Evolutionary conservation across 192 early-diverging fungal species (phyloP).

Genomic region (Podila epicladia): DNA sequence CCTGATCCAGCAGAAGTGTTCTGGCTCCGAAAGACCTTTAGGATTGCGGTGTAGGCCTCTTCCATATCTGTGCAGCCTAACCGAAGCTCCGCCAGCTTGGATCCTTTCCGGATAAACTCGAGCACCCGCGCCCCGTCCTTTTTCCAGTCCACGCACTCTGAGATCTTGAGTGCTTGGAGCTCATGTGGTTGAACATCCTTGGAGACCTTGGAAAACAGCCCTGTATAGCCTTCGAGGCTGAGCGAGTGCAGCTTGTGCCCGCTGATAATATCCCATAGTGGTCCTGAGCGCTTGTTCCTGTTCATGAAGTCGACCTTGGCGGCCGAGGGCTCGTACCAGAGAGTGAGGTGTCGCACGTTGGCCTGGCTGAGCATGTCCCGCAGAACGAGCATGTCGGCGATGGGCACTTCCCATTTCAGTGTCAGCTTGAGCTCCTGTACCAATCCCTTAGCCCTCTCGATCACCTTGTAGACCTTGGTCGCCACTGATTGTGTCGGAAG

Average conservation of each 20-base stretch:
- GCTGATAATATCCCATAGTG: conserved; percentile 19
- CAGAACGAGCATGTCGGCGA: not conserved
- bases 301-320: conserved; percentile 3
- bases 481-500: not conserved
- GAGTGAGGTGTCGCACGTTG: not conserved
- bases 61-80: conserved; percentile 1
- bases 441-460: not conserved
- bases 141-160: conserved; percentile 19
- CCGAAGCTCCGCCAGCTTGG: conserved; percentile 7
- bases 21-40: not conserved
- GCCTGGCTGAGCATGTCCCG: not conserved
- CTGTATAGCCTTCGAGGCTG: conserved; percentile 6
- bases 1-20: not conserved
- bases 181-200: not conserved
- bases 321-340: not conserved
- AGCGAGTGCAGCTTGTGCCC: conserved; percentile 15
- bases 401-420: not conserved
- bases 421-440: not conserved
- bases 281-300: conserved; percentile 17
- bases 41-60: conserved; percentile 6
- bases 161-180: conserved; percentile 3
- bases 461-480: not conserved
- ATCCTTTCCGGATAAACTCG: conserved; percentile 11
- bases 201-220: conserved; percentile 11
- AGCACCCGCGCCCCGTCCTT: conserved; percentile 15